phyloP scores from a whole-genome alignment of 2,329 filamentous ascomycete genomes.

The Apiospora sp. region DNA sequence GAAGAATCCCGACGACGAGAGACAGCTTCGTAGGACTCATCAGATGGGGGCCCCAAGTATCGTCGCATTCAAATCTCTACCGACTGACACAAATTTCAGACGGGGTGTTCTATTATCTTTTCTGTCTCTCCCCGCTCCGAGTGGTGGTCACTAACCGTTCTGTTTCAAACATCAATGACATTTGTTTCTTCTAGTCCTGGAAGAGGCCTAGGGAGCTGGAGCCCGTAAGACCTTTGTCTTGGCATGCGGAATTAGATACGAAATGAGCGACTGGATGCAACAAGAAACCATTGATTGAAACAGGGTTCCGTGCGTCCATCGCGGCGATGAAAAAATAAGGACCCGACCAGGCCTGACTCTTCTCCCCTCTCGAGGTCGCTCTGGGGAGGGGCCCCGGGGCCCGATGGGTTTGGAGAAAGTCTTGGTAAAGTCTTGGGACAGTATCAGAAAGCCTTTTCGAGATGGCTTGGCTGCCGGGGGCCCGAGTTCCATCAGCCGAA shows the following conservation, averaged over 20 bases:
- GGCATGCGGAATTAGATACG: constrained; percentile 9
- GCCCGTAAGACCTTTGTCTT: background rate
- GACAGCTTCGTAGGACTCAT: background rate
- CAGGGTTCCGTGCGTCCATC: constrained; percentile 18
- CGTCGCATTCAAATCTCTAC: background rate
- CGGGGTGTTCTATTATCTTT: constrained; percentile 6
- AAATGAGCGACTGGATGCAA: constrained; percentile 4
- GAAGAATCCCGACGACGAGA: background rate
- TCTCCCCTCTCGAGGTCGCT: background rate
- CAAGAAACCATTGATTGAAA: constrained; percentile 23
- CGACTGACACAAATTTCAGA: constrained; percentile 15
- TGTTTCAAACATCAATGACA: constrained; percentile 17
- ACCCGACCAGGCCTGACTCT: background rate
- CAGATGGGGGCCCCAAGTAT: background rate
- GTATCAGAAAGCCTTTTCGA: constrained; percentile 20
- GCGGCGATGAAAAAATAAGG: constrained; percentile 10
- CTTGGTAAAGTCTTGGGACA: constrained; percentile 25
- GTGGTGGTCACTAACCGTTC: background rate
- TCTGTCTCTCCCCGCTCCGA: background rate
- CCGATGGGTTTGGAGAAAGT: constrained; percentile 10
- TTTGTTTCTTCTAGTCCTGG: constrained; percentile 9
- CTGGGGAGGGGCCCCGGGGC: background rate
- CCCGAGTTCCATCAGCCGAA: constrained; percentile 22
- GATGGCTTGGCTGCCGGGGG: constrained; percentile 22
- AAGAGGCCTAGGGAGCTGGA: constrained; percentile 8